Evolutionary conservation across 306 rosid genomes (phyloP), one percentile per base, ranked within the genome.

Genomic region (Macrotyloma uniflorum): DNA sequence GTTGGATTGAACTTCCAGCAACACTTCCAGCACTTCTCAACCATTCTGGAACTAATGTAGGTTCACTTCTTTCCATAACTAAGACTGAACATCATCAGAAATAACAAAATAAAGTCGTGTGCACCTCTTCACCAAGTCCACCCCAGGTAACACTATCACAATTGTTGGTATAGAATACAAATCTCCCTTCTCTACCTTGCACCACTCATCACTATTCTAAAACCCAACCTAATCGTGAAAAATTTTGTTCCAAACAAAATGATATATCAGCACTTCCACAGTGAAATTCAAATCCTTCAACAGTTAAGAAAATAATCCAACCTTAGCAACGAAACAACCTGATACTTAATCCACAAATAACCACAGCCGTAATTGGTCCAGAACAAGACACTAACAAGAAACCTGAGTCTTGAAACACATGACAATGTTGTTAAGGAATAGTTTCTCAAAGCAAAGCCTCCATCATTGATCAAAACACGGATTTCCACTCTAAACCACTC

Each of bases 51-150:
- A 86, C 94, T 88, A 94, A 90, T 30, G 98, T 9, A 70, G 98
- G 97, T 90, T 94, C 97, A 94, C 97, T 91, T 94, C 88, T 91
- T 82, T 87, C 98, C 98, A 94, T 94, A 85, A 83, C 90, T 88
- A 92, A 80, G 83, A 85, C 87, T 90, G 93, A 87, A 86, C 97
- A 92, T 90, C 88, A 87, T 94, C 91, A 90, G 87, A 84, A 82
- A 63, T 65, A 73, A 86, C 76, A 68, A 79, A 54, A 71, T n/a
- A 6, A 0, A 0, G 38, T 53, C 85, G 82, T 58, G 5, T 20
- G 67, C 58, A 26, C 92, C 92, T 68, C 86, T 83, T 65, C 83
- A 67, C 90, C 88, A 51, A 86, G 84, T 66, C 84, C 67, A 51
- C 84, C 79, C 68, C 33, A 4, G 51, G 82, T 70, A 75, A 15